These are phyloP conservation scores for Mrakia hoshinonis DNA, from an alignment of 768 basidiomycete genomes.

Conservation along the genomic window DNA sequence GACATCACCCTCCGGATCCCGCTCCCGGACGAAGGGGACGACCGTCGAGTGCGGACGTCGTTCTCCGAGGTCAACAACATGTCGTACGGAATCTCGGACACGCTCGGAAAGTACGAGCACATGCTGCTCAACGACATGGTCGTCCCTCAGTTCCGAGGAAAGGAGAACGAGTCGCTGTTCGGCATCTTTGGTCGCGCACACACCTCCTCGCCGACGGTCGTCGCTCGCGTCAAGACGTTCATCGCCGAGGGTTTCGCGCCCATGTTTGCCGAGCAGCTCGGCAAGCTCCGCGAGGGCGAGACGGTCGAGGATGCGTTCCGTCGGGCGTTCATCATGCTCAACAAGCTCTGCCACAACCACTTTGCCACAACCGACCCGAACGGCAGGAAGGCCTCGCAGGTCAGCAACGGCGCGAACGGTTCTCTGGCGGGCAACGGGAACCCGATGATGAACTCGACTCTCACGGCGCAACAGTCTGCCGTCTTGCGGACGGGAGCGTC, in stretches of 20 bases:
- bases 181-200: slow-evolving; percentile 86
- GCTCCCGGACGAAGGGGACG: slow-evolving; percentile 55
- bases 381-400: slow-evolving; percentile 64
- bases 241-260: slow-evolving; percentile 69
- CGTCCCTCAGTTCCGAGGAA: slow-evolving; percentile 68
- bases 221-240: slow-evolving; percentile 60
- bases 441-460: too few relatives aligned
- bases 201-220: slow-evolving; percentile 41
- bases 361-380: slow-evolving; percentile 41
- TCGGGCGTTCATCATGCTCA: slow-evolving; percentile 76
- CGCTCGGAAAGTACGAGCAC: slow-evolving; percentile 66
- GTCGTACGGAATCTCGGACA: slow-evolving; percentile 94
- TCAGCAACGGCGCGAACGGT: slow-evolving; percentile 37
- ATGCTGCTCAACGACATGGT: slow-evolving; percentile 89
- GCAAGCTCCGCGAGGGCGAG: slow-evolving; percentile 48
- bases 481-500: slow-evolving; percentile 64
- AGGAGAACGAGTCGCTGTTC: slow-evolving; percentile 75
- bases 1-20: slow-evolving; percentile 68
- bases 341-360: slow-evolving; percentile 67
- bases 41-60: slow-evolving; percentile 85
- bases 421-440: not conserved
- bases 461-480: slow-evolving; percentile 33
- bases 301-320: slow-evolving; percentile 67
- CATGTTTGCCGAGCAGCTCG: slow-evolving; percentile 56
- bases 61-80: slow-evolving; percentile 78